Evolutionary conservation across 495 filamentous ascomycete species (phyloP), one percentile per base, ranked within the genome.

Genomic region (Penicillium macrosclerotiorum): DNA sequence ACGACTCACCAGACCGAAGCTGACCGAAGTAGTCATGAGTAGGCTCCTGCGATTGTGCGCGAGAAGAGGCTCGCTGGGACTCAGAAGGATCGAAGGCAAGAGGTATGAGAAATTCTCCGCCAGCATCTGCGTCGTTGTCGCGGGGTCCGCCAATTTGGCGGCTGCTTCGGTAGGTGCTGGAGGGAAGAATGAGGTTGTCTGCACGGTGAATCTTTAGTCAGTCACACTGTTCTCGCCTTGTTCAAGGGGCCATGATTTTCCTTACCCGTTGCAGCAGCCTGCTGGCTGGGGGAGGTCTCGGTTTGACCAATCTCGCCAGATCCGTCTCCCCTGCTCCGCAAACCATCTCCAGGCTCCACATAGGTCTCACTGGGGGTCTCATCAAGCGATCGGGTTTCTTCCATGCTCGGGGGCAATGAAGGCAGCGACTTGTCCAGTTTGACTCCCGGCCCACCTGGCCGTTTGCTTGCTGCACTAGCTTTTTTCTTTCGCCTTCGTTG

Each of bases 391-490:
- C 77, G 79, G 3, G 75, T 72, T 33, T 80, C 74, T 17, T 84
- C 75, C 17, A 81, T 84, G 60, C 76, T 86, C 6, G 88, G 89
- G 26, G 93, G 93, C 27, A 97, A 73, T 35, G 93, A 93, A 5
- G 93, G 93, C 8, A 98, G 77, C 8, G 90, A 95, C 57, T 99
- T 99, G 66, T 99, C 92, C 23, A 89, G 75, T 37, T 91, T 82
- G 67, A 86, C 79, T 74, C 34, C 75, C 57, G 42, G 83, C 7
- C 65, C 54, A 3, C 77, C 70, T 45, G 79, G 73, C 57, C 83
- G 23, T 85, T 42, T 63, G 49, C 32, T 77, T 71, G 52, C 81
- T 69, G 49, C 57, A 22, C 77, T 71, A 3, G 77, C 80, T 65
- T 87, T 85, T 60, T 91, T 92, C 69, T 99, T 99, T 44, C 90